Base-by-base conservation (phyloP, 2,329 filamentous ascomycete genomes). In the Paradendryphiella salina region DNA sequence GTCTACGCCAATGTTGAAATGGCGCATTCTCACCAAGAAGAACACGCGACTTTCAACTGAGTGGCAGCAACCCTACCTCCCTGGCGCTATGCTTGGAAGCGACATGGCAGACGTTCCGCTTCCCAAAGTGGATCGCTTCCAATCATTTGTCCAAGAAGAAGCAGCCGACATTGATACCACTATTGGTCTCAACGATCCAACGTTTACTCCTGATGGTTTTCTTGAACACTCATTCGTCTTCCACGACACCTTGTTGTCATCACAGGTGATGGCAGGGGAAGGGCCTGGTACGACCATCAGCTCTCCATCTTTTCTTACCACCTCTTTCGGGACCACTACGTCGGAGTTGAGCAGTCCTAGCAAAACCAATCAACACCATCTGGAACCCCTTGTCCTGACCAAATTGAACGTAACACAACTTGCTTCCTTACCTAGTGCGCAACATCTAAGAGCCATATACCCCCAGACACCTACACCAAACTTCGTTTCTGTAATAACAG, bases 391-490 rank as follows among this genome's bases (percentile, higher is more conserved):
- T 10, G 29, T 70, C 5, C 56, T 65, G 14, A 26, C 57, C 9
- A 59, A 53, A 17, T 46, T 70, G 18, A 75, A 77, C 29, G 72
- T 91, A 33, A 85, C 77, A 23, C 79, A 90, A 63, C 77, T 96
- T 11, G 80, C 81, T 44, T 82, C 86, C 53, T 77, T 96, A 8
- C 92, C 92, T 0, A 80, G 79, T 15, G 86, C 89, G 0, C 66
- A 70, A 2, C 83, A 88, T 61, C 78, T 96, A 5, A 69, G 79
- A 8, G 81, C 81, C 0, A 87, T 95, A 38, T 77, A 81, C 23
- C 92, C 91, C 0, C 88, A 91, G 66, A 96, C 90, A 0, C 84
- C 92, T 67, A 91, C 90, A 0, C 82, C 92, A 20, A 90, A 91
- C 68, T 71, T 96, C 5, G 81, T 96, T n/a, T 89, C 85, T 9